A percentile compares a stretch with the other conserved stretches of the same genome.
Evolutionary conservation across 2,329 filamentous ascomycete species (phyloP).

Genomic region (Sclerotinia borealis): DNA sequence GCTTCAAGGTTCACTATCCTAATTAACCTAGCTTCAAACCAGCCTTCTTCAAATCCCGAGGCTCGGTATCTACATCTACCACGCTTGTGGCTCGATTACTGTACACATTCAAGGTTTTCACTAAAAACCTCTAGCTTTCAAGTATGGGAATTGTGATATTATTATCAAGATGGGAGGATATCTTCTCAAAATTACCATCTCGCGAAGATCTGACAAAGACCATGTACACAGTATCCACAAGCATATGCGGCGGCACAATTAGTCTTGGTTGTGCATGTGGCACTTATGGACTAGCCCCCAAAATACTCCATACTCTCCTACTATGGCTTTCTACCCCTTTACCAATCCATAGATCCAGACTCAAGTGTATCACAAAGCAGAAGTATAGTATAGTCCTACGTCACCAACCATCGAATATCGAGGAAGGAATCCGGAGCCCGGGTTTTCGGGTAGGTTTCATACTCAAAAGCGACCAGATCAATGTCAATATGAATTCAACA

Average conservation of each 20-base stretch:
- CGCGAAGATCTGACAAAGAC: background rate
- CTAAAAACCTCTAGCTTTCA: background rate
- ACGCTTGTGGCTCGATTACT: background rate
- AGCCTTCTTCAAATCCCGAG: background rate
- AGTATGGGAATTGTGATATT: background rate
- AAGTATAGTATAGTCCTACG: background rate
- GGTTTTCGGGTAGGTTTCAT: background rate
- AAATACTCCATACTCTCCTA: background rate
- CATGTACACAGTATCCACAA: background rate
- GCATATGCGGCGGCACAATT: background rate
- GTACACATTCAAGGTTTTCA: background rate
- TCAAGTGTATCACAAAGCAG: slow-evolving; percentile 7
- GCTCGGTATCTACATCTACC: slow-evolving; percentile 1
- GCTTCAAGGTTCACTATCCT: background rate
- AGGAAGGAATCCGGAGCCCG: background rate
- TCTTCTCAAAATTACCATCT: background rate
- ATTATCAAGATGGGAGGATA: background rate
- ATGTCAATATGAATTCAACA: background rate
- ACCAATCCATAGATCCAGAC: background rate
- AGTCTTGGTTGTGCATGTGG: background rate
- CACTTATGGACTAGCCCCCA: background rate
- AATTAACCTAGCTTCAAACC: background rate
- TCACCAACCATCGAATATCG: background rate
- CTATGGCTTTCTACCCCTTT: background rate
- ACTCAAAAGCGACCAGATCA: background rate